Conservation (phyloP, 345 rosid species). For the Gossypium rotundifolium region DNA sequence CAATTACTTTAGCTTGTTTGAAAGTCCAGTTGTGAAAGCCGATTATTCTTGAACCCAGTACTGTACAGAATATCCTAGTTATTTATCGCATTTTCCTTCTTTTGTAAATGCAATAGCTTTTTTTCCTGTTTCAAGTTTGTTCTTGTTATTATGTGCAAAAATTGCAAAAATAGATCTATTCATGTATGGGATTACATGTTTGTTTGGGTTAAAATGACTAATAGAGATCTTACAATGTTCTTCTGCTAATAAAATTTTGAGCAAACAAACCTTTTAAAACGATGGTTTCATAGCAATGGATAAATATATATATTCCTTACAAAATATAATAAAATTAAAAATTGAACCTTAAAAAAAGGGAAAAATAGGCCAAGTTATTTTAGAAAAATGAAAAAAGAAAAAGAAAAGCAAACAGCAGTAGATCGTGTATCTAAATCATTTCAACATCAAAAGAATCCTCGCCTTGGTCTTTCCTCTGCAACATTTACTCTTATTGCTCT, state of each 20-base stretch:
- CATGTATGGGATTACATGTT: not conserved
- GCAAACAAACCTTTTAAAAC: too few relatives aligned
- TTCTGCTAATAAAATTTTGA: not conserved
- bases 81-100: not conserved
- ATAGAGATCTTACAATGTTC: not conserved
- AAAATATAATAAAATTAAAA: constrained; percentile 18
- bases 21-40: not conserved
- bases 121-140: not conserved
- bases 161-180: not conserved
- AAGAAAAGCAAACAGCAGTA: constrained; percentile 6
- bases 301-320: not conserved
- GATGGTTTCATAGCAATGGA: not conserved
- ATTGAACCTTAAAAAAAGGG: not conserved
- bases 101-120: not conserved
- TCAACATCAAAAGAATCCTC: constrained; percentile 44
- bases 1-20: too few relatives aligned
- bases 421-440: constrained; percentile 8
- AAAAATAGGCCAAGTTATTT: not conserved
- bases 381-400: not conserved
- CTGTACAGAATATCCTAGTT: not conserved
- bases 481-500: constrained; percentile 84
- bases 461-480: constrained; percentile 77
- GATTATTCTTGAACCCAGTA: not conserved
- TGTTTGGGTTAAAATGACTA: not conserved
- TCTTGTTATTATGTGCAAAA: not conserved